These are phyloP conservation scores for Coniferiporia sulphurascens DNA, from an alignment of 1,284 basidiomycete genomes.

Conservation along the genomic window DNA sequence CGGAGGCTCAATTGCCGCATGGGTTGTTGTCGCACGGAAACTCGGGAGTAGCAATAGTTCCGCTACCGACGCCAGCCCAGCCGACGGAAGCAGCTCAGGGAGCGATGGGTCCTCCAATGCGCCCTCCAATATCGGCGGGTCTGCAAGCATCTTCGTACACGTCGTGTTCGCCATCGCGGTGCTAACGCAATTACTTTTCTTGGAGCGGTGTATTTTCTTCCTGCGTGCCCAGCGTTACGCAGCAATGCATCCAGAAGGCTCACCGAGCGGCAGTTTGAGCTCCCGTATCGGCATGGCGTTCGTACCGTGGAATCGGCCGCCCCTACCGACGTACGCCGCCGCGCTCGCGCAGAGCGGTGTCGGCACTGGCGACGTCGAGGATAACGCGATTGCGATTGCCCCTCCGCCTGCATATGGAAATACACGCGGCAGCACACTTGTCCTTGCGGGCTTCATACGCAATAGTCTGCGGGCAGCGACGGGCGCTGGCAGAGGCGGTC, in stretches of 20 bases:
- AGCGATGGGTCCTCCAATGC: too few species aligned
- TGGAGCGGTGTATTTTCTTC: conserved; percentile 59
- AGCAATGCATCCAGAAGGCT: conserved; percentile 49
- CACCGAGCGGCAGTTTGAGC: conserved; percentile 20
- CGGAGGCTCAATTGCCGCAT: conserved; percentile 48
- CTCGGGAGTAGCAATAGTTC: conserved; percentile 18
- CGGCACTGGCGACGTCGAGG: conserved; percentile 72
- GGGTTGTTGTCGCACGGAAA: conserved; percentile 42
- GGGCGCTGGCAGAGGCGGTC: conserved; percentile 26
- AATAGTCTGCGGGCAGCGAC: conserved; percentile 36
- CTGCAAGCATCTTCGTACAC: conserved; percentile 50
- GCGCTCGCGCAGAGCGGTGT: conserved; percentile 61
- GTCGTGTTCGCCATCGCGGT: conserved; percentile 48
- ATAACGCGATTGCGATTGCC: conserved; percentile 55
- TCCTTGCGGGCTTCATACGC: conserved; percentile 50
- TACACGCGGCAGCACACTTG: conserved; percentile 59
- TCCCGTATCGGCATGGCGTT: conserved; percentile 39
- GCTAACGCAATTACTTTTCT: conserved; percentile 50
- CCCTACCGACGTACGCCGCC: conserved; percentile 66
- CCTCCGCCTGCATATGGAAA: conserved; percentile 71
- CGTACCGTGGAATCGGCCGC: conserved; percentile 66
- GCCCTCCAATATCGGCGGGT: conserved; percentile 19
- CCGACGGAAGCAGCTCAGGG: too few species aligned
- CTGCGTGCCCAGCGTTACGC: conserved; percentile 61
- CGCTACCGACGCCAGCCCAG: background rate